phyloP scores from a whole-genome alignment of 768 basidiomycete species.

The Daedaleopsis sinensis region DNA sequence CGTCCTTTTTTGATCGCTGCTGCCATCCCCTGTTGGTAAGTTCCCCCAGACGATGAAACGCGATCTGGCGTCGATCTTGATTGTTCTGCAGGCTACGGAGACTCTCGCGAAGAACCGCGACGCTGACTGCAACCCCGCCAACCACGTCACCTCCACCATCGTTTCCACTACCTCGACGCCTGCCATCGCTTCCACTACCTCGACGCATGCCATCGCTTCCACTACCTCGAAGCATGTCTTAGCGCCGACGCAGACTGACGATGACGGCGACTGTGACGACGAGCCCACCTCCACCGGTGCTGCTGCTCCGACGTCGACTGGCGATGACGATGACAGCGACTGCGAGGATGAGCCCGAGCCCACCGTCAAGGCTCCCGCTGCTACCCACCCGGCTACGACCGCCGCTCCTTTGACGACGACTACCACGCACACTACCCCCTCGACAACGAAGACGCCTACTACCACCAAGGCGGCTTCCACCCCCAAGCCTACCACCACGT shows the following conservation, averaged over 20 bases:
- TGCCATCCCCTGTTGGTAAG: constrained; percentile 71
- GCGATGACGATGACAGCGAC: constrained; percentile 34
- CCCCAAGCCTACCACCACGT: constrained; percentile 5
- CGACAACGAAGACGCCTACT: too few relatives aligned
- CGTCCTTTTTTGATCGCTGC: constrained; percentile 62
- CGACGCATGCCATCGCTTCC: constrained; percentile 9
- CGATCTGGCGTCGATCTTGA: not conserved
- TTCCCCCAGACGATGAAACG: constrained; percentile 13
- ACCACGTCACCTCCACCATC: constrained; percentile 24
- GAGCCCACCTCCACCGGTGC: constrained; percentile 18
- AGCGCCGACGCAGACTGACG: constrained; percentile 10
- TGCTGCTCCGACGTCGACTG: constrained; percentile 28
- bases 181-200: constrained; percentile 13
- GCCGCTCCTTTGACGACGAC: constrained; percentile 1
- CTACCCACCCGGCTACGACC: constrained; percentile 7
- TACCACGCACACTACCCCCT: too few relatives aligned
- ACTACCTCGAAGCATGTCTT: constrained; percentile 18
- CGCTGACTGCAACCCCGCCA: constrained; percentile 55
- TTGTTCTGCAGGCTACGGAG: constrained; percentile 50
- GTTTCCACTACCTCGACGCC: constrained; percentile 20
- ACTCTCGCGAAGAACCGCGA: constrained; percentile 49
- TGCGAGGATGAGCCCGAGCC: constrained; percentile 37
- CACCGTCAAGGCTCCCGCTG: constrained; percentile 3
- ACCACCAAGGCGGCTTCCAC: not conserved
- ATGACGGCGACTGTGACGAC: constrained; percentile 19